phyloP scores from a whole-genome alignment of 345 rosid genomes.

The Eucalyptus tenuipes region DNA sequence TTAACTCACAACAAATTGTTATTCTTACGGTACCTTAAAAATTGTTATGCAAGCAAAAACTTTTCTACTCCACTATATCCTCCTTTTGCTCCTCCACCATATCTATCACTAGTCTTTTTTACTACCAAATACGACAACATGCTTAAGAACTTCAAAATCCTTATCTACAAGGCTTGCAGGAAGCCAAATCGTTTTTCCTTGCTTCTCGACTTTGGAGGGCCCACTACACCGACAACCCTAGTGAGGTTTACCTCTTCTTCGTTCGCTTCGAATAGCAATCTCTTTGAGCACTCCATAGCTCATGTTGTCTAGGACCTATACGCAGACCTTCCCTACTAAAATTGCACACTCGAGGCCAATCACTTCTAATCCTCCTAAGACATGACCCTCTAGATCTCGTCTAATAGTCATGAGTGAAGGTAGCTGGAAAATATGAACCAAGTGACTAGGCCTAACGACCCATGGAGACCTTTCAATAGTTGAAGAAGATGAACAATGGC shows the following conservation, averaged over 20 bases:
- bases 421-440: no score
- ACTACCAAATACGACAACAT: slow-evolving; percentile 15
- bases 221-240: slow-evolving; percentile 22
- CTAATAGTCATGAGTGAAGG: no score
- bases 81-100: background rate
- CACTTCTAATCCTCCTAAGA: slow-evolving; percentile 22
- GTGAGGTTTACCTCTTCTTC: slow-evolving; percentile 37
- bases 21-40: accelerated
- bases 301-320: slow-evolving; percentile 10
- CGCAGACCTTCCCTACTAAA: slow-evolving; percentile 28
- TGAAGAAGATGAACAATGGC: background rate
- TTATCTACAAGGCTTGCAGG: slow-evolving; percentile 6
- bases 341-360: slow-evolving; percentile 49
- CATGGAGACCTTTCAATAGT: background rate
- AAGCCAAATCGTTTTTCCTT: slow-evolving; percentile 18
- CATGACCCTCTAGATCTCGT: background rate
- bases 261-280: slow-evolving; percentile 17
- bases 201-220: slow-evolving; percentile 13
- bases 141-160: slow-evolving; percentile 25
- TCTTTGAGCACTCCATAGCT: slow-evolving; percentile 14
- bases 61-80: no score
- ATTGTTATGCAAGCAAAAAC: accelerated
- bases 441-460: no score
- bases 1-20: accelerated
- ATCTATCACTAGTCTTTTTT: slow-evolving; percentile 23